Evolutionary conservation across 2,329 filamentous ascomycete species (phyloP).

Genomic region (Colletotrichum costaricense): DNA sequence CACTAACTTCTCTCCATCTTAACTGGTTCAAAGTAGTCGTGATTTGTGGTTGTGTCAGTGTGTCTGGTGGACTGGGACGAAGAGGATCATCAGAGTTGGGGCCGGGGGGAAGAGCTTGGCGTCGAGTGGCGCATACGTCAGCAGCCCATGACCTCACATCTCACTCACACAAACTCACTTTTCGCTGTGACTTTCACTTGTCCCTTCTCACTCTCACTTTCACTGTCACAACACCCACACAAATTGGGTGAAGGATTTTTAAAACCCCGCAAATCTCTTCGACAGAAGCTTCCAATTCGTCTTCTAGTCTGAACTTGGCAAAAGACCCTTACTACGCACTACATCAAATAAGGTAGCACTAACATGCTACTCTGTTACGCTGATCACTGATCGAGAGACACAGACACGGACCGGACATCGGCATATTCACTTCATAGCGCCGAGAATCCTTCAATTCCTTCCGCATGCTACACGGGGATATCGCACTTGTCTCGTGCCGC

Average conservation of each 20-base stretch:
- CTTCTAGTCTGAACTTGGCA: not conserved
- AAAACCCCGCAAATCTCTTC: not conserved
- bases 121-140: not conserved
- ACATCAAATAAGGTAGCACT: too few species aligned
- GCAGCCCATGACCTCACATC: slow-evolving; percentile 15
- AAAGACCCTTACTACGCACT: not conserved
- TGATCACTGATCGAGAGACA: not conserved
- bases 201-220: too few species aligned
- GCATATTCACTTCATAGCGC: not conserved
- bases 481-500: too few species aligned
- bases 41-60: too few species aligned
- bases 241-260: not conserved
- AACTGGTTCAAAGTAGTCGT: too few species aligned
- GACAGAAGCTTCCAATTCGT: not conserved
- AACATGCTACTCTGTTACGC: too few species aligned
- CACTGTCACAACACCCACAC: too few species aligned
- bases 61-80: not conserved
- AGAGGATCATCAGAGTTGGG: slow-evolving; percentile 19
- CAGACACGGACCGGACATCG: not conserved
- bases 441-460: not conserved
- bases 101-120: not conserved
- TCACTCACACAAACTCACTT: too few species aligned
- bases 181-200: too few species aligned
- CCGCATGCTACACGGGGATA: too few species aligned
- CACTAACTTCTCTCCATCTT: too few species aligned